Percentiles rank a stretch among this genome's conserved stretches.
Conservation (phyloP, 192 early-diverging fungal genomes). For the Coemansia sp. region DNA sequence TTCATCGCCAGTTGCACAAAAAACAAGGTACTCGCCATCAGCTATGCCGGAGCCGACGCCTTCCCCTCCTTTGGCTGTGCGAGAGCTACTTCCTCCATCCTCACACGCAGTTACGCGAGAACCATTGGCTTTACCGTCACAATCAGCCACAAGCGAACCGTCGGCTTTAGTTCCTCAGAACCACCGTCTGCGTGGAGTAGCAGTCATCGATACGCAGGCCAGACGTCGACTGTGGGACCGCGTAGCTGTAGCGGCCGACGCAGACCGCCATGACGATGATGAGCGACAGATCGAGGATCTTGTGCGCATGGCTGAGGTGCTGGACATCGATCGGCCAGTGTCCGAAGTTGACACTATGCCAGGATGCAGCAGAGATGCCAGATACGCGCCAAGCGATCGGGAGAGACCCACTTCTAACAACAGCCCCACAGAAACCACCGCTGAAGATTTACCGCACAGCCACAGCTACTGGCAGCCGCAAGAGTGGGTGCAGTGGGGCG, state of each 20-base stretch:
- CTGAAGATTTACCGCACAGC: background rate
- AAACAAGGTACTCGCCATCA: background rate
- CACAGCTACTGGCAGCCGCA: conserved; percentile 15
- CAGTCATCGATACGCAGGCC: conserved; percentile 21
- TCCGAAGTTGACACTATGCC: background rate
- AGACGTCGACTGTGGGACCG: conserved; percentile 30
- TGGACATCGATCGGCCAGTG: background rate
- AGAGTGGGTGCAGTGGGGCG: conserved; percentile 44
- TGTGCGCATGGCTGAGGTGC: conserved; percentile 28
- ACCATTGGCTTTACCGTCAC: background rate
- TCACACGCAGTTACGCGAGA: background rate
- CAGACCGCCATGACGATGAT: background rate
- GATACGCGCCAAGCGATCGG: background rate
- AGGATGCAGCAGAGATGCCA: background rate
- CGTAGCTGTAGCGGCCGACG: background rate
- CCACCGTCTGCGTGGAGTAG: background rate
- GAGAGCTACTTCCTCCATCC: no score
- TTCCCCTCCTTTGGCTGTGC: no score
- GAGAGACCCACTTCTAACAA: background rate
- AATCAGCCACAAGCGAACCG: no score
- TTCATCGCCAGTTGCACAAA: background rate
- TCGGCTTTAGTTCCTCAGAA: background rate
- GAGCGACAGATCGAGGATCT: conserved; percentile 23
- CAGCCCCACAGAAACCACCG: background rate
- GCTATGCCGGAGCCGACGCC: background rate